Conservation (phyloP, 2,329 filamentous ascomycete species). For the Exophiala sp. region DNA sequence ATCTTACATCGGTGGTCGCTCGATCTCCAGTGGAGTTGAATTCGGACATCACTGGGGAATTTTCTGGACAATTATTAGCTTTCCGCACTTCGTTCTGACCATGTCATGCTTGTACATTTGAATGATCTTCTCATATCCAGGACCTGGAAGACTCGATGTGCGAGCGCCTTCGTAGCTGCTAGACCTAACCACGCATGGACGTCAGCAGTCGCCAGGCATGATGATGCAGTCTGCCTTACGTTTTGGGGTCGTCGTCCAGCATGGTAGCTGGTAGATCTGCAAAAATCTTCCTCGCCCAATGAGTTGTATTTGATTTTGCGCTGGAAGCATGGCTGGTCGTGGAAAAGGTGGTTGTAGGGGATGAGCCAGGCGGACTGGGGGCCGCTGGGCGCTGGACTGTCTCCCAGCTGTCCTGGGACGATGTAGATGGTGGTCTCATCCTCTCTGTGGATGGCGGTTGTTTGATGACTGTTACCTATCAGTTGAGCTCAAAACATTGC, state of each 20-base stretch:
- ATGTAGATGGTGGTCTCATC: constrained; percentile 14
- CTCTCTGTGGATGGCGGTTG: constrained; percentile 21
- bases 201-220: neutral
- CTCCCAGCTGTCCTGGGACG: constrained; percentile 23
- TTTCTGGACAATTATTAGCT: constrained; percentile 13
- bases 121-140: constrained; percentile 19
- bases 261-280: constrained; percentile 22
- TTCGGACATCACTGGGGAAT: constrained; percentile 23
- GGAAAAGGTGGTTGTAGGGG: constrained; percentile 27
- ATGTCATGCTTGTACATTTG: constrained; percentile 11
- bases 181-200: constrained; percentile 7
- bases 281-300: constrained; percentile 45
- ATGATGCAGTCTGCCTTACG: constrained; percentile 4
- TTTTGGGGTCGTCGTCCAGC: constrained; percentile 21
- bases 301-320: constrained; percentile 28
- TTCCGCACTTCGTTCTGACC: neutral
- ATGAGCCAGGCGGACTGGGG: constrained; percentile 21
- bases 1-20: constrained; percentile 53
- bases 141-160: constrained; percentile 9
- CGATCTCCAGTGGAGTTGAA: constrained; percentile 50
- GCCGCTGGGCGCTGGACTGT: constrained; percentile 15
- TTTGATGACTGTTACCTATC: constrained; percentile 9
- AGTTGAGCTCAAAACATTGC: neutral
- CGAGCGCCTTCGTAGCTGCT: constrained; percentile 9
- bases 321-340: constrained; percentile 26